These are phyloP conservation scores for Leishmania arabica DNA, from an alignment of 208 protist genomes.

Conservation along the genomic window DNA sequence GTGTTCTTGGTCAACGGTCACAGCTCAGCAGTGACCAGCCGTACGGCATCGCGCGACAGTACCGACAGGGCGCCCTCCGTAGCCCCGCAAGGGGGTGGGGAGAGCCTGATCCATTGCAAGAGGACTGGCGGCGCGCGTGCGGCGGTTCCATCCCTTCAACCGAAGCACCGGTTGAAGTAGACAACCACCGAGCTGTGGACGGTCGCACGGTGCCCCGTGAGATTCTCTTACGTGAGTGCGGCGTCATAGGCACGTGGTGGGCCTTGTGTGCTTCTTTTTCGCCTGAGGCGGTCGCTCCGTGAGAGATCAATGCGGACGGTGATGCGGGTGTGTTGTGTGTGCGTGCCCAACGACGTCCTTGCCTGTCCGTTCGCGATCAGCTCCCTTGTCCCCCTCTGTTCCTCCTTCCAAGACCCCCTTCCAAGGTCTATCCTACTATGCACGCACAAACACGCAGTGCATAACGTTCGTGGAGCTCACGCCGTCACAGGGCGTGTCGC, in stretches of 20 bases:
- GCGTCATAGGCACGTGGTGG: neutral
- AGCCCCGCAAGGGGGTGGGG: neutral
- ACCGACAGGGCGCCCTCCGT: neutral
- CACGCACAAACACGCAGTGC: neutral
- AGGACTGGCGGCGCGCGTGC: neutral
- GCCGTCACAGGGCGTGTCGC: neutral
- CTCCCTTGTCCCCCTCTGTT: neutral
- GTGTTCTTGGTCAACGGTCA: slow-evolving; percentile 11
- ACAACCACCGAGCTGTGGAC: neutral
- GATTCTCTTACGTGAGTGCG: neutral
- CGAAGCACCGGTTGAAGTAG: slow-evolving; percentile 6
- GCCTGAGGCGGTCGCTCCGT: neutral
- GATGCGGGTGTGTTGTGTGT: neutral
- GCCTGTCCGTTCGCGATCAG: neutral
- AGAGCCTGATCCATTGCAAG: neutral
- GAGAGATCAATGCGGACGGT: neutral
- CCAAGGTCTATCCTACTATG: neutral
- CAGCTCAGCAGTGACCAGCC: slow-evolving; percentile 2
- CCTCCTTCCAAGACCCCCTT: neutral
- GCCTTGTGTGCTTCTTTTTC: neutral
- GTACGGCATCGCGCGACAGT: slow-evolving; percentile 19
- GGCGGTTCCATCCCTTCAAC: neutral
- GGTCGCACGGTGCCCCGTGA: neutral
- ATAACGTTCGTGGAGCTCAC: neutral
- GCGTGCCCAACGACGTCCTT: neutral